Conservation (phyloP, 2,329 filamentous ascomycete species). For the Penicillium aurantiogriseum region DNA sequence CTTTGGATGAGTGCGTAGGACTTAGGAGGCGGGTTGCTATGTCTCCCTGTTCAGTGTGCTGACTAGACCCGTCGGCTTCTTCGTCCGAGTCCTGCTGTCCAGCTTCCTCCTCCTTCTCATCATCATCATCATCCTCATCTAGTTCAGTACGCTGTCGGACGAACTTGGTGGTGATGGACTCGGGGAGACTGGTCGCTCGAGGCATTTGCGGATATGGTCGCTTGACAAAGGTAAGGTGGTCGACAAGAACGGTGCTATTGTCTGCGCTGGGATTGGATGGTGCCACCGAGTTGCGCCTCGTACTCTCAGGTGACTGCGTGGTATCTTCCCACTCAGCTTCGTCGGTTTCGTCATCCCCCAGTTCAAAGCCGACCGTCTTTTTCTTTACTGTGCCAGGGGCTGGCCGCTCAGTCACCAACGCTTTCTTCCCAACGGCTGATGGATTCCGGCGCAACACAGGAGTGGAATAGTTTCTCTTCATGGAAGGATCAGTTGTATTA, state of each 20-base stretch:
- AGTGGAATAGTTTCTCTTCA: constrained; percentile 49
- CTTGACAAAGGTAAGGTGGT: constrained; percentile 43
- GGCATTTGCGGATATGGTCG: constrained; percentile 40
- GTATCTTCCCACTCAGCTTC: constrained; percentile 51
- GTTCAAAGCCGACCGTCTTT: constrained; percentile 49
- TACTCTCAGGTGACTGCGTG: constrained; percentile 49
- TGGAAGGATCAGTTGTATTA: constrained; percentile 35
- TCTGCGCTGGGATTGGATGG: constrained; percentile 37
- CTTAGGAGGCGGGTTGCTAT: constrained; percentile 40
- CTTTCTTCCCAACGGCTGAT: constrained; percentile 42
- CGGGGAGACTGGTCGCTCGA: constrained; percentile 41
- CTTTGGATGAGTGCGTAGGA: constrained; percentile 44
- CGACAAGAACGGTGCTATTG: constrained; percentile 36
- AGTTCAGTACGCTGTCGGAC: constrained; percentile 25
- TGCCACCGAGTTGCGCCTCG: constrained; percentile 45
- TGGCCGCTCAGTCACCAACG: constrained; percentile 35
- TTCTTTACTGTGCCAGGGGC: constrained; percentile 40
- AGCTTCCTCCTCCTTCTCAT: constrained; percentile 18
- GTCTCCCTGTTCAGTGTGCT: constrained; percentile 34
- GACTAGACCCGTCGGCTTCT: constrained; percentile 22
- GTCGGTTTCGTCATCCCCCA: constrained; percentile 45
- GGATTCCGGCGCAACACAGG: constrained; percentile 42
- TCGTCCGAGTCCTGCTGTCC: constrained; percentile 20
- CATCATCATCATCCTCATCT: constrained; percentile 19
- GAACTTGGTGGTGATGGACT: constrained; percentile 37